phyloP scores from a whole-genome alignment of 352 stramenopile genomes.

The Globisporangium okanoganense region DNA sequence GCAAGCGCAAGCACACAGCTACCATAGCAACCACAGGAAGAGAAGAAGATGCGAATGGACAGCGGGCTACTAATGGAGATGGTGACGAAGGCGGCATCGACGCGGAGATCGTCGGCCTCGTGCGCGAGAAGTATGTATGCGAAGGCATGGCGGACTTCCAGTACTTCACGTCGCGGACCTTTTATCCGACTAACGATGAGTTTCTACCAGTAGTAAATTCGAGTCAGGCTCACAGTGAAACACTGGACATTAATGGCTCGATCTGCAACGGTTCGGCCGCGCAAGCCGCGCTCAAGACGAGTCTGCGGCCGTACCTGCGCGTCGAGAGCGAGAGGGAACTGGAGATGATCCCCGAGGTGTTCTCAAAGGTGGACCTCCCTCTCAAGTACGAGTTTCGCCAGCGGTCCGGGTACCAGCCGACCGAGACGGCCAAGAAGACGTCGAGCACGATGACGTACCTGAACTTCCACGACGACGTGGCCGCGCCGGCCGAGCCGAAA shows the following conservation, averaged over 20 bases:
- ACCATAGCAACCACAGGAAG: neutral
- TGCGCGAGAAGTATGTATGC: conserved; percentile 79
- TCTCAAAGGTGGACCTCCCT: conserved; percentile 79
- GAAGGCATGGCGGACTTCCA: conserved; percentile 87
- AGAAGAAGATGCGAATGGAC: neutral
- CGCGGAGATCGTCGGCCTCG: conserved; percentile 56
- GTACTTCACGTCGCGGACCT: conserved; percentile 66
- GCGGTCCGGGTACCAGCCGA: conserved; percentile 65
- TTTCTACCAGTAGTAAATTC: neutral
- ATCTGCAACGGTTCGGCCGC: conserved; percentile 36
- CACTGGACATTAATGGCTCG: conserved; percentile 12
- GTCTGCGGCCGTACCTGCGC: conserved; percentile 55
- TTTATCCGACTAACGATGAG: conserved; percentile 40
- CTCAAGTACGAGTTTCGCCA: conserved; percentile 85
- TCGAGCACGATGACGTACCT: conserved; percentile 78
- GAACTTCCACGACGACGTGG: conserved; percentile 68
- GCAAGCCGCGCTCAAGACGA: conserved; percentile 44
- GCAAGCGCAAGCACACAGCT: conserved; percentile 19
- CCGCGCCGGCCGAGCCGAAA: conserved; percentile 42
- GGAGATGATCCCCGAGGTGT: conserved; percentile 78
- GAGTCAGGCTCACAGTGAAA: neutral
- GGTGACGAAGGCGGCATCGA: conserved; percentile 12
- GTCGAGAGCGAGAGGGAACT: conserved; percentile 47
- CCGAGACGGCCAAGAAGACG: conserved; percentile 48
- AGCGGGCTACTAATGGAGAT: neutral